phyloP scores from a whole-genome alignment of 2,329 filamentous ascomycete species.

The Tolypocladium ovalisporum region DNA sequence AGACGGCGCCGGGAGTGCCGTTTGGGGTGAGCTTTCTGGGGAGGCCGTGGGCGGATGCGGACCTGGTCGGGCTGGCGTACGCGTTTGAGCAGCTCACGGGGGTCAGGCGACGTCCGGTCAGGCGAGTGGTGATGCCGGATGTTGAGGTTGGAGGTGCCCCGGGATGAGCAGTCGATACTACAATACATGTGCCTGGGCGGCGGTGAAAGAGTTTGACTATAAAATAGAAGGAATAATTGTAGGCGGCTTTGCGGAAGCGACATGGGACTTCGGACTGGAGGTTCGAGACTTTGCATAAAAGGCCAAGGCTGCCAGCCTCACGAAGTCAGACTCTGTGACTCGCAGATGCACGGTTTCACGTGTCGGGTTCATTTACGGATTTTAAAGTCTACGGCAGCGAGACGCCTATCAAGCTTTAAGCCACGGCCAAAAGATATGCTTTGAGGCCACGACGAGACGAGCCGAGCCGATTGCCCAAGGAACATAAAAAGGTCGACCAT shows the following conservation, averaged over 20 bases:
- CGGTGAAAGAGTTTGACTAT: background rate
- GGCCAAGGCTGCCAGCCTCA: too few relatives aligned
- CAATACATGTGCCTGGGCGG: background rate
- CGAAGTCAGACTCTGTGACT: too few relatives aligned
- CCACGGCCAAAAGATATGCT: background rate
- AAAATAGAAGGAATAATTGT: background rate
- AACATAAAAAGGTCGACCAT: background rate
- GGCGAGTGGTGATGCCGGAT: conserved; percentile 1
- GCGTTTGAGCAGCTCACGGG: conserved; percentile 49
- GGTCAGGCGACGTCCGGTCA: conserved; percentile 1
- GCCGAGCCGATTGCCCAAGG: background rate
- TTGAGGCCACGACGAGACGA: background rate
- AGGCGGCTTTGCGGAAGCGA: too few relatives aligned
- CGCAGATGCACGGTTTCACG: background rate
- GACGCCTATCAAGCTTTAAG: background rate
- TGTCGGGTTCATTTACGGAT: background rate
- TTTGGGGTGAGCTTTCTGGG: conserved; percentile 54
- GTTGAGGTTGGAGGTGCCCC: background rate
- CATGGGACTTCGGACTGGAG: too few relatives aligned
- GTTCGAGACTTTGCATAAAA: too few relatives aligned
- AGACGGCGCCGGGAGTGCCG: conserved; percentile 5
- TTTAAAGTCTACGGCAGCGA: background rate
- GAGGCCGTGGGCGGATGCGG: conserved; percentile 42
- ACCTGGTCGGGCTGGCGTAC: conserved; percentile 51
- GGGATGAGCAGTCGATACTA: background rate